phyloP scores from a whole-genome alignment of 352 stramenopile species.

The Globisporangium solare region DNA sequence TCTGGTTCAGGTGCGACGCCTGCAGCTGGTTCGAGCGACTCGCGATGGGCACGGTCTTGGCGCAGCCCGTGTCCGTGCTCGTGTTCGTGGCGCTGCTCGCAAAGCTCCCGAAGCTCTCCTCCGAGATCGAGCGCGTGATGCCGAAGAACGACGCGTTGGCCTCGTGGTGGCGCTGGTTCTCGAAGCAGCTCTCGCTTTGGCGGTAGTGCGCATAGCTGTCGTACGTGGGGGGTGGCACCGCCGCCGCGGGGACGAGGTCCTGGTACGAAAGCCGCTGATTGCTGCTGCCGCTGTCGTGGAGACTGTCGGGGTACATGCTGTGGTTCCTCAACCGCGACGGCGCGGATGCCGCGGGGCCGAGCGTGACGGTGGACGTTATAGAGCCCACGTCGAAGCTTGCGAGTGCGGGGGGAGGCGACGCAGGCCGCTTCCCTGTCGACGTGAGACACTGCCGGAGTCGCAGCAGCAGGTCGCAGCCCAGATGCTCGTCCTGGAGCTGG shows the following conservation, averaged over 20 bases:
- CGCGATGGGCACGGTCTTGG: constrained; percentile 18
- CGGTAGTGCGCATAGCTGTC: not conserved
- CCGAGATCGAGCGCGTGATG: constrained; percentile 14
- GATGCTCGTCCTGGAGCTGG: constrained; percentile 19
- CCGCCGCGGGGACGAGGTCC: not conserved
- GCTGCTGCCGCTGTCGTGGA: constrained; percentile 1
- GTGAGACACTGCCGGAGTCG: constrained; percentile 31
- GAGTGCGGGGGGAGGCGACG: no score
- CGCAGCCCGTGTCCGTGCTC: constrained; percentile 17
- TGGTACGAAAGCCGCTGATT: constrained; percentile 5
- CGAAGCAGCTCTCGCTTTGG: constrained; percentile 3
- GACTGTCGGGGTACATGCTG: constrained; percentile 5
- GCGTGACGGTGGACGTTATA: not conserved
- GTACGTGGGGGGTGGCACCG: not conserved
- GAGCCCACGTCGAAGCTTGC: no score
- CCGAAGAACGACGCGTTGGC: constrained; percentile 7
- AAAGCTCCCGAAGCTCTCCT: constrained; percentile 18
- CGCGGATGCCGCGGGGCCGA: not conserved
- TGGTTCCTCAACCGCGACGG: constrained; percentile 1
- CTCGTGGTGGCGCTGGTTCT: constrained; percentile 19
- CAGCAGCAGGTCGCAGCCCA: constrained; percentile 49
- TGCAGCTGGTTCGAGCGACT: constrained; percentile 23
- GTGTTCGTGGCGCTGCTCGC: constrained; percentile 4
- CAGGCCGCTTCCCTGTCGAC: not conserved
- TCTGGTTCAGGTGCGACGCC: constrained; percentile 44